Percentiles rank a stretch among this genome's conserved stretches.
These are phyloP conservation scores for Xenoacremonium recifei DNA, from an alignment of 2,329 filamentous ascomycete genomes.

Conservation along the genomic window DNA sequence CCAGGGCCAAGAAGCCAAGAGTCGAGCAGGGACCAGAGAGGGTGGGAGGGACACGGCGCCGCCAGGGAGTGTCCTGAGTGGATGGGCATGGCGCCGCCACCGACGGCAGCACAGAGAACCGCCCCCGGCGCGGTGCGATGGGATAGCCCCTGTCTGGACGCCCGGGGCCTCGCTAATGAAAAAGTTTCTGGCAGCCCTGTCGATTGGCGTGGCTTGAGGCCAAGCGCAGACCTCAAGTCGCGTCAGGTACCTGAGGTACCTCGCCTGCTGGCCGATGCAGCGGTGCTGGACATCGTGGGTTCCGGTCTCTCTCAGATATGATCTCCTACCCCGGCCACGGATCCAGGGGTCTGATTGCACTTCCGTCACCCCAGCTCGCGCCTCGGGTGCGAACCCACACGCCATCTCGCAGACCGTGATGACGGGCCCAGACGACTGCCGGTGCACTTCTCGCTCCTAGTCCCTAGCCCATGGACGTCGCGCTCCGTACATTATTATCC, in stretches of 20 bases:
- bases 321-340: constrained; percentile 8
- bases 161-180: constrained; percentile 21
- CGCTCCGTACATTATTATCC: constrained; percentile 24
- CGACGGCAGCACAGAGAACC: constrained; percentile 22
- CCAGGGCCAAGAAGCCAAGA: no score
- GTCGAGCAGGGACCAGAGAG: no score
- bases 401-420: constrained; percentile 29
- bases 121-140: constrained; percentile 21
- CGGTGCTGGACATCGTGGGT: constrained; percentile 1
- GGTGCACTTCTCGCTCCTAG: constrained; percentile 23
- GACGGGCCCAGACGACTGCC: constrained; percentile 27
- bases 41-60: constrained; percentile 10
- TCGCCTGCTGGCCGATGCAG: constrained; percentile 3
- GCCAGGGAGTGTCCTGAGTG: constrained; percentile 18
- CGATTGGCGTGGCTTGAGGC: constrained; percentile 14
- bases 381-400: constrained; percentile 25
- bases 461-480: no score
- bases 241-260: constrained; percentile 22
- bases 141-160: constrained; percentile 14
- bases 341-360: constrained; percentile 23
- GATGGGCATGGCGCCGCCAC: constrained; percentile 27
- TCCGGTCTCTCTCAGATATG: constrained; percentile 8
- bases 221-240: constrained; percentile 19
- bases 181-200: constrained; percentile 27
- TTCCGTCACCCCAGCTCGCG: constrained; percentile 24